phyloP scores from a whole-genome alignment of 352 stramenopile species.

The Globisporangium irregulare region DNA sequence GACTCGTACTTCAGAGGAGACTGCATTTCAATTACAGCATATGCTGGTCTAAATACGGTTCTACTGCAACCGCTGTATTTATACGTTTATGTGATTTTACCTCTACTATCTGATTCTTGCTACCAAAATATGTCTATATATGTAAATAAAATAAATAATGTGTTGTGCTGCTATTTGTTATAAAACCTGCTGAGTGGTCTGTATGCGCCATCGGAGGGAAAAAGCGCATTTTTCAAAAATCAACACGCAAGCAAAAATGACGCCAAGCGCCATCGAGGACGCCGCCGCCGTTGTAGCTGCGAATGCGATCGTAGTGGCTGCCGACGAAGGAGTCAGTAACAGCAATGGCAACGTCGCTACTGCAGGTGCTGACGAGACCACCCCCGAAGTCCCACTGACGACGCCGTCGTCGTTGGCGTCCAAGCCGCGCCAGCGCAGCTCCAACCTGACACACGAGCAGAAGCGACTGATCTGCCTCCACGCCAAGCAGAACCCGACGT shows the following conservation, averaged over 20 bases:
- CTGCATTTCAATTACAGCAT: too few species aligned
- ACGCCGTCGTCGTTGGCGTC: neutral
- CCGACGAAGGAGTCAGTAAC: neutral
- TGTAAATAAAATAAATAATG: too few species aligned
- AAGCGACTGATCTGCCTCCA: conserved; percentile 79
- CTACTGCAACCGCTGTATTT: too few species aligned
- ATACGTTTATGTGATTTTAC: too few species aligned
- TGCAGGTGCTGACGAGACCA: neutral
- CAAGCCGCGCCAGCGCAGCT: conserved; percentile 54
- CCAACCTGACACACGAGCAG: conserved; percentile 79
- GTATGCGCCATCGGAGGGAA: neutral
- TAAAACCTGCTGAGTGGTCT: neutral
- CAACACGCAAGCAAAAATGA: neutral
- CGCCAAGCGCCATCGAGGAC: neutral
- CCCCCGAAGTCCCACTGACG: neutral
- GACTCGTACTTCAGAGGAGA: too few species aligned
- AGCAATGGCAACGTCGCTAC: neutral
- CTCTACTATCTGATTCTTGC: too few species aligned
- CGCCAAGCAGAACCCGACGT: conserved; percentile 65
- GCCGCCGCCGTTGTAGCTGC: neutral
- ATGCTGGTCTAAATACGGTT: too few species aligned
- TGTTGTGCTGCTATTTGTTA: too few species aligned
- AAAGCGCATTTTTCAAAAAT: neutral
- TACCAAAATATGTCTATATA: too few species aligned
- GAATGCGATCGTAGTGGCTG: neutral